A percentile compares a stretch with the other conserved stretches of the same genome.
Conservation (phyloP, 169 alveolate species). For the Plasmodium chabaudi region DNA sequence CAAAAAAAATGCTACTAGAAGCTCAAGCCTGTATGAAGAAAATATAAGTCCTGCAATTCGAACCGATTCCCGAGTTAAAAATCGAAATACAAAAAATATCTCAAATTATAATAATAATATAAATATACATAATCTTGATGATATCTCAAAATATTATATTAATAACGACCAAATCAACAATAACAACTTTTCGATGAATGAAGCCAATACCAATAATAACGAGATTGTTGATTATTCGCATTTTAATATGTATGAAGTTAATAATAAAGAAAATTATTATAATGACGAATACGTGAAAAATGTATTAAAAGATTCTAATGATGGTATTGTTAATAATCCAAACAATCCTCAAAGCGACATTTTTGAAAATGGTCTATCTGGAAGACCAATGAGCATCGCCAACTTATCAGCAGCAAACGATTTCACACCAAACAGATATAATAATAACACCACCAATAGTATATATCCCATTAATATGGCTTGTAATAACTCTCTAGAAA, state of each 20-base stretch:
- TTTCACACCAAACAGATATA: not conserved
- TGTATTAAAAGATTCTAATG: constrained; percentile 4
- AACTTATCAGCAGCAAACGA: constrained; percentile 13
- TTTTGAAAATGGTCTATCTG: constrained; percentile 6
- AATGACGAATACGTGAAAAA: constrained; percentile 13
- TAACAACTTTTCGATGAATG: constrained; percentile 2
- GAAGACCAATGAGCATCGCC: constrained; percentile 14
- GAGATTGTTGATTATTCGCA: not conserved
- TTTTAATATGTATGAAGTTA: not conserved
- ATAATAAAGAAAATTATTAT: constrained; percentile 4
- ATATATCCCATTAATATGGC: no score
- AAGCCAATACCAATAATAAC: not conserved
- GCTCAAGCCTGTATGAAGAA: no score
- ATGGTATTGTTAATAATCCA: no score
- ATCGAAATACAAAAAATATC: not conserved
- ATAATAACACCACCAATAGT: not conserved
- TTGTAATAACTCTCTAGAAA: not conserved
- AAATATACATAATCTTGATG: not conserved
- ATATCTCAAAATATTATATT: not conserved
- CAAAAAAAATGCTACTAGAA: no score
- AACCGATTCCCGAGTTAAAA: not conserved
- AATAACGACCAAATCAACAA: constrained; percentile 7
- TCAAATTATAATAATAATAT: not conserved
- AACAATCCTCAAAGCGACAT: not conserved
- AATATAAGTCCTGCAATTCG: no score